A percentile compares a stretch with the other conserved stretches of the same genome.
Conservation (phyloP, 768 basidiomycete species). For the Symmetrospora coprosmae region DNA sequence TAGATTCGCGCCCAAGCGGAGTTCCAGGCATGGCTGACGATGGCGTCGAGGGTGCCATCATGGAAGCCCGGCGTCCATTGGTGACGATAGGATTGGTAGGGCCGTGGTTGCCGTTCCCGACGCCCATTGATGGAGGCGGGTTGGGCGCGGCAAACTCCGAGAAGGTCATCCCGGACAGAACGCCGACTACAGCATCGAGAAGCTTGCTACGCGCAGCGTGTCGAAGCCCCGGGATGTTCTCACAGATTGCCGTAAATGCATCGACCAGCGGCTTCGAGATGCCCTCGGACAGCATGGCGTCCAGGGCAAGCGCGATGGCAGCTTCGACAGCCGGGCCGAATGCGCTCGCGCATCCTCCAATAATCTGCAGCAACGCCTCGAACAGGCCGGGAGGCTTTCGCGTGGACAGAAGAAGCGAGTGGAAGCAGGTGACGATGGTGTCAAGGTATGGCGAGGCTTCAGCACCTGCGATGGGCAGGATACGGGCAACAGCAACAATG, state of each 20-base stretch:
- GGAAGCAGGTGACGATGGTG: not conserved
- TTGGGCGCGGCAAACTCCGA: slow-evolving; percentile 2
- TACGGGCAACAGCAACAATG: not conserved
- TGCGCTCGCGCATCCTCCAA: not conserved
- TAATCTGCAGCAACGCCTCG: not conserved
- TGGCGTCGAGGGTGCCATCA: no score
- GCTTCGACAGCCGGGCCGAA: slow-evolving; percentile 1
- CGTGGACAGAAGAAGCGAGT: not conserved
- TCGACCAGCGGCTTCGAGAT: not conserved
- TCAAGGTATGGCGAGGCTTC: not conserved
- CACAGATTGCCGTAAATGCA: not conserved
- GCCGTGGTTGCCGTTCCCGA: no score
- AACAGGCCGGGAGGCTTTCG: not conserved
- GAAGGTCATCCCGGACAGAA: not conserved
- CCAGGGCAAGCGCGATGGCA: not conserved
- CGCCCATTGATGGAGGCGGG: no score
- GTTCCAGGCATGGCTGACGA: no score
- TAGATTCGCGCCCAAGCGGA: not conserved
- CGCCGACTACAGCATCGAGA: not conserved
- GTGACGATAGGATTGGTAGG: no score
- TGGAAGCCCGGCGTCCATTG: not conserved
- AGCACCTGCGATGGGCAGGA: not conserved
- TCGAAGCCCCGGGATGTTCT: not conserved
- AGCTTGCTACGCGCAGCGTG: not conserved
- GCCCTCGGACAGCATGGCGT: not conserved